Percentiles rank a stretch among this genome's conserved stretches.
phyloP scores from a whole-genome alignment of 2,329 filamentous ascomycete species.

The Venturia effusa region DNA sequence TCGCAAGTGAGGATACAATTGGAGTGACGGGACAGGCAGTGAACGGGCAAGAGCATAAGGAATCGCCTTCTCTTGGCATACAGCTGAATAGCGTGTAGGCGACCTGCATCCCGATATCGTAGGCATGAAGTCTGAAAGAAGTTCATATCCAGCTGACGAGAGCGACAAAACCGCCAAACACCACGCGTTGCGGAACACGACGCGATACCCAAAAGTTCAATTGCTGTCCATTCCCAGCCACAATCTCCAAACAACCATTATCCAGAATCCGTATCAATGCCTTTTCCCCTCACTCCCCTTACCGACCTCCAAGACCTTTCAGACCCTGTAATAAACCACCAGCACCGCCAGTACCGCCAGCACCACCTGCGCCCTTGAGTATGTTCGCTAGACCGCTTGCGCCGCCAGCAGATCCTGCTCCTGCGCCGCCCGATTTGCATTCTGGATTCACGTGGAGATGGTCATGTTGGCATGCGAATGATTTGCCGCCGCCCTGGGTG shows the following conservation, averaged over 20 bases:
- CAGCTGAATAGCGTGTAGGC: too few species aligned
- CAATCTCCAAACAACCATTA: neutral
- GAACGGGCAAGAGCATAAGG: too few species aligned
- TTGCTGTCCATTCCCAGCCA: neutral
- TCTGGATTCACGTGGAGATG: constrained; percentile 7
- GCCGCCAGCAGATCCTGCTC: neutral
- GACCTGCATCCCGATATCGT: too few species aligned
- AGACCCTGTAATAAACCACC: too few species aligned
- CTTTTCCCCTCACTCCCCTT: neutral
- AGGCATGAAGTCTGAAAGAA: too few species aligned
- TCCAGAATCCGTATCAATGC: neutral
- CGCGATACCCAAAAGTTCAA: neutral
- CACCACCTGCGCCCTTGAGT: neutral
- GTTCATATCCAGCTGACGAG: too few species aligned
- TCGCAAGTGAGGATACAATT: too few species aligned
- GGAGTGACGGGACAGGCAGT: too few species aligned
- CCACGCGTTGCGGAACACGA: too few species aligned
- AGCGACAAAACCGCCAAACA: too few species aligned
- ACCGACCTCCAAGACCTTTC: neutral
- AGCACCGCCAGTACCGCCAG: neutral
- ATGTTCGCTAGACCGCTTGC: neutral
- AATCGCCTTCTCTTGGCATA: too few species aligned
- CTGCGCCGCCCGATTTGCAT: neutral
- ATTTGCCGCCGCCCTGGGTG: neutral
- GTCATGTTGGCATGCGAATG: constrained; percentile 6